These are phyloP conservation scores for Whalleya microplaca DNA, from an alignment of 2,329 filamentous ascomycete genomes.

Conservation along the genomic window DNA sequence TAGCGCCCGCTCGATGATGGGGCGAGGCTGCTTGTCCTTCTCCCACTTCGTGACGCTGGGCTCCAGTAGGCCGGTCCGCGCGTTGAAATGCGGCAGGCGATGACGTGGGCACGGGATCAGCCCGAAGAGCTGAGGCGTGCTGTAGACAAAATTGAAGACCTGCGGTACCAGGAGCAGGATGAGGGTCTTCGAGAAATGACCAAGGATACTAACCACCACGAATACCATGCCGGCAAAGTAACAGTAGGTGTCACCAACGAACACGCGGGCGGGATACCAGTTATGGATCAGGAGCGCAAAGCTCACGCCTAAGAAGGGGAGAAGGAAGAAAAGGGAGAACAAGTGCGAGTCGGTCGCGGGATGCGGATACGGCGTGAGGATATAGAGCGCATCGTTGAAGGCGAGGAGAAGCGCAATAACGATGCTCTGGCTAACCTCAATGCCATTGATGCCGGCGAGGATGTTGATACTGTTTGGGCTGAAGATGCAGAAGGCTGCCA, in stretches of 20 bases:
- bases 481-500: conserved; percentile 96
- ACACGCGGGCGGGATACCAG: conserved; percentile 93
- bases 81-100: conserved; percentile 86
- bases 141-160: conserved; percentile 96
- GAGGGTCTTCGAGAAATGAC: conserved; percentile 97
- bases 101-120: conserved; percentile 92
- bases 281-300: conserved; percentile 87
- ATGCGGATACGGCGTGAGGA: conserved; percentile 82
- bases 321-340: conserved; percentile 91
- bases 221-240: conserved; percentile 99
- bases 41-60: conserved; percentile 81
- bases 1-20: conserved; percentile 64
- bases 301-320: conserved; percentile 93
- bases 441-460: conserved; percentile 97
- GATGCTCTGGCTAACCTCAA: conserved; percentile 93
- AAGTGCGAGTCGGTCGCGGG: conserved; percentile 94
- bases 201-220: conserved; percentile 92
- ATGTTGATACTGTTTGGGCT: conserved; percentile 99
- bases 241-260: conserved; percentile 98
- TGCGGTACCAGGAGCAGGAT: conserved; percentile 90
- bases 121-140: conserved; percentile 86
- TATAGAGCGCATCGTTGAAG: conserved; percentile 86
- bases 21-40: conserved; percentile 67
- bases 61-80: conserved; percentile 81
- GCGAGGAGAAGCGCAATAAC: conserved; percentile 84